These are phyloP conservation scores for Aspergillus ustus DNA, from an alignment of 2,329 filamentous ascomycete genomes.

Conservation along the genomic window DNA sequence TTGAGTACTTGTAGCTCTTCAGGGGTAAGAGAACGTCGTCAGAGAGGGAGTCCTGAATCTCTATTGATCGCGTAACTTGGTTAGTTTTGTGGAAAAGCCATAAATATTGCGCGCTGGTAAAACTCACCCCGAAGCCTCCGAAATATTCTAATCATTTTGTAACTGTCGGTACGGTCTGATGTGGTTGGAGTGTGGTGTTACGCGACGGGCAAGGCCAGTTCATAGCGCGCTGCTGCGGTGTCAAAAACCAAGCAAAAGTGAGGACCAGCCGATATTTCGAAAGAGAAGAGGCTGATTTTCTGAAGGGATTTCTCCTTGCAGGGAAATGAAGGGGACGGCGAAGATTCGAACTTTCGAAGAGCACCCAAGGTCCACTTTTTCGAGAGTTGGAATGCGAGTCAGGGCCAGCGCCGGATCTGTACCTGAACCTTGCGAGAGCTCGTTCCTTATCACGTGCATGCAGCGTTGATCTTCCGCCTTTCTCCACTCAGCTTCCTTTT, in stretches of 20 bases:
- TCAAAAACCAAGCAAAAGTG: background rate
- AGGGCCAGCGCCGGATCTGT: background rate
- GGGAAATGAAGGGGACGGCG: slow-evolving; percentile 2
- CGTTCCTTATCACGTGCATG: slow-evolving; percentile 8
- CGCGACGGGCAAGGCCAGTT: slow-evolving; percentile 2
- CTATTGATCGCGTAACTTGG: slow-evolving; percentile 23
- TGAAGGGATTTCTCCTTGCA: background rate
- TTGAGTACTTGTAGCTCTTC: slow-evolving; percentile 95
- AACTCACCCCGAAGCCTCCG: slow-evolving; percentile 43
- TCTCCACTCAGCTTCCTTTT: background rate
- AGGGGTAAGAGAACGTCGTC: slow-evolving; percentile 90
- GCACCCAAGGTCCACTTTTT: slow-evolving; percentile 13
- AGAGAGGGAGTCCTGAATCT: slow-evolving; percentile 67
- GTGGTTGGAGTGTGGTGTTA: background rate
- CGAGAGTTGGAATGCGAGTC: slow-evolving; percentile 4
- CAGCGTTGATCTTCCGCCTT: background rate
- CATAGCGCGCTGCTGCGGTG: slow-evolving; percentile 5
- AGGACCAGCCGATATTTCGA: slow-evolving; percentile 9
- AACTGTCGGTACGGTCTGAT: background rate
- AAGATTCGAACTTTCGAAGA: slow-evolving; percentile 2
- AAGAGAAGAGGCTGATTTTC: background rate
- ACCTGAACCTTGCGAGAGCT: background rate
- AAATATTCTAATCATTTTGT: slow-evolving; percentile 37
- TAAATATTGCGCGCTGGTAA: background rate
- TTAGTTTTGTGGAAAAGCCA: slow-evolving; percentile 10